Percentiles rank a stretch among this genome's conserved stretches.
phyloP scores from a whole-genome alignment of 352 stramenopile species.

The Globisporangium echinulatum region DNA sequence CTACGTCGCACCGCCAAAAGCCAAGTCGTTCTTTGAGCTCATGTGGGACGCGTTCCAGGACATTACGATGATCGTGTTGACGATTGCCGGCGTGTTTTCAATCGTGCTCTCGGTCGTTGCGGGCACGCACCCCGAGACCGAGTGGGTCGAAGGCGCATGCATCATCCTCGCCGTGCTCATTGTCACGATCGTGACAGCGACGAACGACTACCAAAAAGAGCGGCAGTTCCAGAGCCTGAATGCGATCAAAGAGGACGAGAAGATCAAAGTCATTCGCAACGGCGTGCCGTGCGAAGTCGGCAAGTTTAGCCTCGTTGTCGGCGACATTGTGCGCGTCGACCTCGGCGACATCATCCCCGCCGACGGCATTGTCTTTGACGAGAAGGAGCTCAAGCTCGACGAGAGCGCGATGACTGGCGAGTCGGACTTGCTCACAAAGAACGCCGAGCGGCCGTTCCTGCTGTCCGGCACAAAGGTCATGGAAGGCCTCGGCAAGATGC shows the following conservation, averaged over 20 bases:
- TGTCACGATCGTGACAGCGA: slow-evolving; percentile 79
- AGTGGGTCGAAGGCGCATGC: slow-evolving; percentile 86
- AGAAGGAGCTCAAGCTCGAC: slow-evolving; percentile 30
- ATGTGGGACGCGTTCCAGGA: slow-evolving; percentile 90
- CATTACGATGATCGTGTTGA: slow-evolving; percentile 87
- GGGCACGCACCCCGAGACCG: slow-evolving; percentile 44
- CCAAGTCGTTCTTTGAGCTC: slow-evolving; percentile 64
- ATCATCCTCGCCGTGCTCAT: slow-evolving; percentile 88
- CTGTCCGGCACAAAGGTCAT: slow-evolving; percentile 90
- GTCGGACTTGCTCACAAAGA: slow-evolving; percentile 65
- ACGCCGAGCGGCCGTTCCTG: slow-evolving; percentile 74
- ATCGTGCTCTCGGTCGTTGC: slow-evolving; percentile 59
- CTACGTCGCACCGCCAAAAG: slow-evolving; percentile 44
- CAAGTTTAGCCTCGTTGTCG: slow-evolving; percentile 30
- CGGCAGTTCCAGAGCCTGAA: slow-evolving; percentile 84
- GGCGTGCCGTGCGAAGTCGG: slow-evolving; percentile 16
- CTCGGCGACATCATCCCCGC: slow-evolving; percentile 33
- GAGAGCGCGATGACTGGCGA: slow-evolving; percentile 40
- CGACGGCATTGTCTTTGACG: slow-evolving; percentile 32
- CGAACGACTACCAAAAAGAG: slow-evolving; percentile 91
- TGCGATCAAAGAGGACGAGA: slow-evolving; percentile 58
- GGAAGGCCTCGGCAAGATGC: slow-evolving; percentile 86
- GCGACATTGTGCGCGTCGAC: slow-evolving; percentile 32
- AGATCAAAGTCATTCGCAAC: slow-evolving; percentile 35
- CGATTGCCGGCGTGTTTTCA: slow-evolving; percentile 75